Evolutionary conservation across 1,284 basidiomycete species (phyloP), one percentile per base, ranked within the genome.

Genomic region (Stygiomarasmius scandens): DNA sequence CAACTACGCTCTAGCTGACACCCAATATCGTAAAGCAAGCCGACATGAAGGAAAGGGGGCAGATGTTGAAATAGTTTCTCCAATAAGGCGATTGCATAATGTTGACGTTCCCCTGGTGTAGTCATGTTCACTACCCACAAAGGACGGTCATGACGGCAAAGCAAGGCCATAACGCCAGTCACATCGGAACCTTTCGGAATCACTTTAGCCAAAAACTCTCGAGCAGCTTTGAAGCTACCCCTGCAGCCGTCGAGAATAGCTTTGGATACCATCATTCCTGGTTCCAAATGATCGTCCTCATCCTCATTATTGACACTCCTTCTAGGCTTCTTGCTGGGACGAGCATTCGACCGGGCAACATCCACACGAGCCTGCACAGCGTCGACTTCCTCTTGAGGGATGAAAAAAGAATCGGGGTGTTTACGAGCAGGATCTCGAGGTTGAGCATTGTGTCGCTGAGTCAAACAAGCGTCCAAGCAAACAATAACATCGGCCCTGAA

Each of bases 171-270:
- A 2, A 55, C 9, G 8, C 46, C 54, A 1, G 54, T 55, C 2
- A 47, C 47, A 41, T 55, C 54, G 20, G 41, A 55, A 12, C 32
- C 38, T 19, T 49, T 20, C 3, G 46, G 36, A 24, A 46, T 55
- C 5, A 47, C 45, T 19, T 55, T 55, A 16, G 38, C 49, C 1
- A 61, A 49, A n/a, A 57, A 63, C 48, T 68, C 66, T 55, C 75
- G 68, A 3, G 72, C 74, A 32, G 74, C 73, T 3, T 54, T 62
- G 58, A 75, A 75, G 38, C 29, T 32, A 32, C 29, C 12, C 12
- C 29, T 12, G 29, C 29, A 32, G 12, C 29, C 12, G 29, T 32
- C 29, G 29, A 32, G 29, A 32, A 32, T 12, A 32, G 29, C 29
- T 12, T 32, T 32, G 29, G 29, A 32, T 5, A 32, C 29, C 29